Percentiles rank a stretch among this genome's conserved stretches.
Conservation (phyloP, 371 early-diverging fungal genomes). For the Mortierella sp. region DNA sequence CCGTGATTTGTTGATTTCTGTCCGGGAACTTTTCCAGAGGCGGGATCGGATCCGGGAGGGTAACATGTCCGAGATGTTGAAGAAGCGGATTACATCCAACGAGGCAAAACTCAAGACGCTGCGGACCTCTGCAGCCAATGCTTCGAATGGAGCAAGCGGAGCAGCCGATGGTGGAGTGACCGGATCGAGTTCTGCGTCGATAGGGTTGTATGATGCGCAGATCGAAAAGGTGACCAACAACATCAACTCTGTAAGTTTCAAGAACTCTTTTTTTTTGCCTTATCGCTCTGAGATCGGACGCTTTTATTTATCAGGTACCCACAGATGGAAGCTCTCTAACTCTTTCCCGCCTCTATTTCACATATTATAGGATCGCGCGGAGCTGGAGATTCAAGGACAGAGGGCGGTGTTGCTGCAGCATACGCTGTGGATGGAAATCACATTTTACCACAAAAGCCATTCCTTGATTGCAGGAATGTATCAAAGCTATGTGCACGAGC, state of each 20-base stretch:
- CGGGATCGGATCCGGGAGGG: conserved; percentile 45
- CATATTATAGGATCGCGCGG: conserved; percentile 53
- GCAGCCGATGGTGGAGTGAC: conserved; percentile 16
- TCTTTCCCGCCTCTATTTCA: neutral
- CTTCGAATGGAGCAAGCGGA: neutral
- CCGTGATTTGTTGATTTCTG: conserved; percentile 76
- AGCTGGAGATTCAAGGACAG: conserved; percentile 54
- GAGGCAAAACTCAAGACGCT: conserved; percentile 53
- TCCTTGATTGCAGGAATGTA: conserved; percentile 72
- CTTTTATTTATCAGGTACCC: neutral
- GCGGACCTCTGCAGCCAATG: conserved; percentile 27
- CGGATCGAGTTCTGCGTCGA: neutral
- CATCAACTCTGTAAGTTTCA: conserved; percentile 26
- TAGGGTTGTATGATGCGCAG: conserved; percentile 26
- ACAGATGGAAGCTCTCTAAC: neutral
- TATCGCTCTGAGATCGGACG: too few relatives aligned
- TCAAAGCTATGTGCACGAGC: conserved; percentile 72
- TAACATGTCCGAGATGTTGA: conserved; percentile 41
- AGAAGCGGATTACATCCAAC: conserved; percentile 58
- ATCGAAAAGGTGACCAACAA: conserved; percentile 52
- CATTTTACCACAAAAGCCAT: conserved; percentile 64
- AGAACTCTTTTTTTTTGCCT: neutral
- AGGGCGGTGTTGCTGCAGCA: conserved; percentile 57
- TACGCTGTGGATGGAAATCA: conserved; percentile 60
- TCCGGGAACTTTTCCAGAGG: conserved; percentile 62